A percentile compares a stretch with the other conserved stretches of the same genome.
Evolutionary conservation across 495 filamentous ascomycete species (phyloP).

Genomic region (Xylaria acuta): DNA sequence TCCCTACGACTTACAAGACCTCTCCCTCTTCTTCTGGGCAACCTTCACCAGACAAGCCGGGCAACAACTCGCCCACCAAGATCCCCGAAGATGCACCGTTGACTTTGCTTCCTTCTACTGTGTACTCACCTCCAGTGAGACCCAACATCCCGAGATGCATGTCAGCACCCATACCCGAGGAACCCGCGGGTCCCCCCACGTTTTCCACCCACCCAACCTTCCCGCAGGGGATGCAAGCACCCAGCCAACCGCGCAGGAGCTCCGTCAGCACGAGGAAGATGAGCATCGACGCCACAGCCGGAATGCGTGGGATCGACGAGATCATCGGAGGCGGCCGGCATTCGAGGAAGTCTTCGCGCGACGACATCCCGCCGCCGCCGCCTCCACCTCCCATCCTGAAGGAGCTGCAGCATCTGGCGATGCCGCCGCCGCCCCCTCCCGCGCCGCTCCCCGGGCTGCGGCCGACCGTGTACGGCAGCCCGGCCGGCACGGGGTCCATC

Average conservation of each 20-base stretch:
- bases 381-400: constrained; percentile 69
- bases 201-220: constrained; percentile 52
- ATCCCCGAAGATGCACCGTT: constrained; percentile 35
- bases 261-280: constrained; percentile 45
- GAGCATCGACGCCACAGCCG: constrained; percentile 40
- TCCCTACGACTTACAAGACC: constrained; percentile 61
- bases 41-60: constrained; percentile 38
- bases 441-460: constrained; percentile 55
- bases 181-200: constrained; percentile 50
- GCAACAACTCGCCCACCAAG: constrained; percentile 34
- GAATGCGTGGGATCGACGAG: constrained; percentile 64
- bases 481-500: constrained; percentile 68
- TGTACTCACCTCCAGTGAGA: constrained; percentile 65
- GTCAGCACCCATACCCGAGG: constrained; percentile 74
- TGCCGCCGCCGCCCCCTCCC: constrained; percentile 70
- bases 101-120: constrained; percentile 64
- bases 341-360: constrained; percentile 42
- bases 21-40: constrained; percentile 39
- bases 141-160: constrained; percentile 68
- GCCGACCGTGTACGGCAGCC: constrained; percentile 46
- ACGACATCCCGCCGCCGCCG: constrained; percentile 58
- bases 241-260: constrained; percentile 46
- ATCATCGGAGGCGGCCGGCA: constrained; percentile 58
- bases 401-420: constrained; percentile 84
- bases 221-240: constrained; percentile 53